Conservation (phyloP, 2,329 filamentous ascomycete species). For the Ilyonectria sp. region DNA sequence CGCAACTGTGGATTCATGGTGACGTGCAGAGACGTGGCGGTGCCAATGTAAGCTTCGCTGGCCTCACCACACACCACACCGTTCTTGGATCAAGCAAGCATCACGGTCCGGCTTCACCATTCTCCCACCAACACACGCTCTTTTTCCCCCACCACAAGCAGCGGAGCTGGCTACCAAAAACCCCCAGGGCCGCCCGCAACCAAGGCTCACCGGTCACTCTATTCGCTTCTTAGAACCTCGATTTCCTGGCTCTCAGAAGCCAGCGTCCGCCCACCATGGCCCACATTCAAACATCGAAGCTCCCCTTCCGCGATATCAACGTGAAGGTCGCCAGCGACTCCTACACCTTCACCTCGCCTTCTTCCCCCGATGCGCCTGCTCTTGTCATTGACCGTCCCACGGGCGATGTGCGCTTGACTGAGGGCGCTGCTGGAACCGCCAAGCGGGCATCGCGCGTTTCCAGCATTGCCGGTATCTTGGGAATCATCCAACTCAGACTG, state of each 20-base stretch:
- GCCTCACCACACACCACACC: constrained; percentile 41
- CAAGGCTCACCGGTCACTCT: constrained; percentile 13
- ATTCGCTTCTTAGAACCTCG: constrained; percentile 20
- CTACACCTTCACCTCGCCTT: constrained; percentile 97
- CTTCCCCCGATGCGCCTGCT: constrained; percentile 88
- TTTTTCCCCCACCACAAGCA: constrained; percentile 34
- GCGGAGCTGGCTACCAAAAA: constrained; percentile 16
- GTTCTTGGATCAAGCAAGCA: constrained; percentile 32
- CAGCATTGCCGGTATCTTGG: constrained; percentile 94
- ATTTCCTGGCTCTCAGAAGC: constrained; percentile 33
- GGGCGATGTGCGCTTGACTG: constrained; percentile 88
- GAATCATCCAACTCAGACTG: constrained; percentile 92
- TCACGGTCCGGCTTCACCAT: constrained; percentile 38
- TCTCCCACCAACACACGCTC: constrained; percentile 44
- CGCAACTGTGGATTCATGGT: constrained; percentile 11
- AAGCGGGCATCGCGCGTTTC: constrained; percentile 83
- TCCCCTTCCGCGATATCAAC: constrained; percentile 96
- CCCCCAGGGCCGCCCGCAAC: constrained; percentile 11
- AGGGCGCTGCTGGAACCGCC: constrained; percentile 81
- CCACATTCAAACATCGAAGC: constrained; percentile 54
- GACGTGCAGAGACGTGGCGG: constrained; percentile 44
- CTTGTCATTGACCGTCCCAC: constrained; percentile 93
- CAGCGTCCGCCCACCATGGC: constrained; percentile 52
- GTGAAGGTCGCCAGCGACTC: constrained; percentile 92
- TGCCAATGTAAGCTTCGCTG: constrained; percentile 48